Evolutionary conservation across 2,329 filamentous ascomycete species (phyloP), one percentile per base, ranked within the genome.

Genomic region (Gyromitra esculenta): DNA sequence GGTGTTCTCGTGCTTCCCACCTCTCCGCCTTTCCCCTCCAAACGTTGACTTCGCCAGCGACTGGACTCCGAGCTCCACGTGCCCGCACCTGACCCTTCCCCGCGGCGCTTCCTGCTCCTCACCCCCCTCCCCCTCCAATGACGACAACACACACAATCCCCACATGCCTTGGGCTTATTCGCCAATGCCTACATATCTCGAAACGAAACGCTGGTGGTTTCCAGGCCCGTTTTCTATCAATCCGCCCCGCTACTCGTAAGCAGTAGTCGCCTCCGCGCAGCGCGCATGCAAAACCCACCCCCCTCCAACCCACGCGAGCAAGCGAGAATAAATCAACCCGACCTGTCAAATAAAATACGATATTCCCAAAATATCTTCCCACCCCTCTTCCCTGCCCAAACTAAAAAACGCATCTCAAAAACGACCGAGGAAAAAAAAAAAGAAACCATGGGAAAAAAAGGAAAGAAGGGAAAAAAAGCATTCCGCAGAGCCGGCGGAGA

Each of bases 201-300:
- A 69, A 69, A 69, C 66, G 66, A 69, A 69, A 69, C 66, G 54
- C 54, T 60, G 66, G 66, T 60, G 66, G 66, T 69, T 39, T 35
- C 31, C 65, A 75, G 72, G 59, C 72, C 59, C 41, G 31, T 75
- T 75, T 71, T 63, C 65, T 75, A 75, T 75, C 72, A 65, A 71
- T 39, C 64, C 72, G 52, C 57, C 45, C 65, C 35, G 18, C 15
- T 52, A 39, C 21, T 57, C 11, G 21, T 21, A 52, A 52, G 64
- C 48, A 57, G 64, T 35, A 57, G 50, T 60, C 43, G 21, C 43
- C n/a, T 54, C 62, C 52, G 13, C 63, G 35, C 57, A 39, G 31
- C 43, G 21, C 50, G 65, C 71, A 68, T 67, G 35, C 65, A 21
- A 37, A 45, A 59, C 50, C 18, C 18, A 21, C 18, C 18, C 18